phyloP scores from a whole-genome alignment of 2,329 filamentous ascomycete genomes.

The Albifimbria verrucaria region DNA sequence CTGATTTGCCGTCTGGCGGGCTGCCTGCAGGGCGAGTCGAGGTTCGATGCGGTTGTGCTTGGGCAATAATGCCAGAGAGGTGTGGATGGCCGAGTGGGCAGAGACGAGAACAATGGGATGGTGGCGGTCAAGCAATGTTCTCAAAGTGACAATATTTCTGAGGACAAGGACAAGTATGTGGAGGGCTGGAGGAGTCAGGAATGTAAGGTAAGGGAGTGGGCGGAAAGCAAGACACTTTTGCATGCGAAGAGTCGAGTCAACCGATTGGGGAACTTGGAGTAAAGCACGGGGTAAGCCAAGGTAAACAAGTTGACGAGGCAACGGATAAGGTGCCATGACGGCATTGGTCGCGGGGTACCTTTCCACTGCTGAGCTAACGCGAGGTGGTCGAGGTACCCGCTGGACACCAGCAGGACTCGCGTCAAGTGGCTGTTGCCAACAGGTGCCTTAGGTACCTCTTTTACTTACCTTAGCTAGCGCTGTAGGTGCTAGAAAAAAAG shows the following conservation, averaged over 20 bases:
- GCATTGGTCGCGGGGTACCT: neutral
- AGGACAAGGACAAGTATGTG: too few species aligned
- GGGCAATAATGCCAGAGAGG: too few species aligned
- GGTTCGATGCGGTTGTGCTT: too few species aligned
- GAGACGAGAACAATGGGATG: neutral
- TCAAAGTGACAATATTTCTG: too few species aligned
- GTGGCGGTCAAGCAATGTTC: neutral
- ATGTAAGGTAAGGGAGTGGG: neutral
- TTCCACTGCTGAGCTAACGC: neutral
- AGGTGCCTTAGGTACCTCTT: neutral
- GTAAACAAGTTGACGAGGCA: slow-evolving; percentile 33
- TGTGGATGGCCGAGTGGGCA: too few species aligned
- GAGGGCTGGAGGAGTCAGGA: neutral
- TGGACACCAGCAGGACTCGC: neutral
- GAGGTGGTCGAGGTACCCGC: neutral
- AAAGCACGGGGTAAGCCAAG: slow-evolving; percentile 4
- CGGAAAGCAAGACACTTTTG: neutral
- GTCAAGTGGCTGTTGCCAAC: neutral
- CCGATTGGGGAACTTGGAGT: neutral
- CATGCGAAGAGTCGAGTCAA: neutral
- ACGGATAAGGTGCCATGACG: slow-evolving; percentile 13
- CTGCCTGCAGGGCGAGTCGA: neutral
- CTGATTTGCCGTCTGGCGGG: neutral
- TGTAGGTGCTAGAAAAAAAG: too few species aligned
- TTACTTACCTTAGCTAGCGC: too few species aligned